phyloP scores from a whole-genome alignment of 2,329 filamentous ascomycete genomes.

The Madurella mycetomatis region DNA sequence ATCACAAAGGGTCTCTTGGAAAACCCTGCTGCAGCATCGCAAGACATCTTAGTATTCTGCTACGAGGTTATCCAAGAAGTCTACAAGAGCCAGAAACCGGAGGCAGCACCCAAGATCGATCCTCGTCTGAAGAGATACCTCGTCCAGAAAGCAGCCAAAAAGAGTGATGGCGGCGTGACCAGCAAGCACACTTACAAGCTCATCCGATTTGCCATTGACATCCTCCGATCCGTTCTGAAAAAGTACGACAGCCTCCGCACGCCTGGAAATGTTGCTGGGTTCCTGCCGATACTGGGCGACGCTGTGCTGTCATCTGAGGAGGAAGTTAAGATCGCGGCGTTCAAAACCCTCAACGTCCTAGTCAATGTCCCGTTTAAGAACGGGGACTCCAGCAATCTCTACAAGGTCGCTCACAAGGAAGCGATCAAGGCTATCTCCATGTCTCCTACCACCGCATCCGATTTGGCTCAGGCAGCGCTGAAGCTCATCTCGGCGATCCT shows the following conservation, averaged over 20 bases:
- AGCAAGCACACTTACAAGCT: slow-evolving; percentile 84
- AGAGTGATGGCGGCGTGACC: slow-evolving; percentile 65
- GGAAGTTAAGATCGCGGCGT: slow-evolving; percentile 84
- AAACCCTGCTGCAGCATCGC: slow-evolving; percentile 72
- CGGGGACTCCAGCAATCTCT: slow-evolving; percentile 59
- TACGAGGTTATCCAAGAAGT: slow-evolving; percentile 90
- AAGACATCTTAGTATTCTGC: slow-evolving; percentile 86
- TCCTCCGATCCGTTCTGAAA: slow-evolving; percentile 78
- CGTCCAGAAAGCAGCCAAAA: slow-evolving; percentile 73
- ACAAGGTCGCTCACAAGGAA: slow-evolving; percentile 77
- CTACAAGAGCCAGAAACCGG: slow-evolving; percentile 59
- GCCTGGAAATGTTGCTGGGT: slow-evolving; percentile 73
- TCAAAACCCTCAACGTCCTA: slow-evolving; percentile 79
- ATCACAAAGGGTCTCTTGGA: slow-evolving; percentile 78
- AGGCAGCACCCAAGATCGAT: slow-evolving; percentile 52
- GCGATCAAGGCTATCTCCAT: slow-evolving; percentile 76
- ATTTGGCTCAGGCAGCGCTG: slow-evolving; percentile 80
- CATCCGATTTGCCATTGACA: slow-evolving; percentile 79
- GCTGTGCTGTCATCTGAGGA: slow-evolving; percentile 79
- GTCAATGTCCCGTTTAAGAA: slow-evolving; percentile 77
- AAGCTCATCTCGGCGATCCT: slow-evolving; percentile 85
- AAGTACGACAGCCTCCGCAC: slow-evolving; percentile 81
- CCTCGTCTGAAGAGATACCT: slow-evolving; percentile 68
- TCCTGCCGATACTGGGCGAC: slow-evolving; percentile 85
- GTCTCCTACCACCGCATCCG: slow-evolving; percentile 72